Evolutionary conservation across 257 asterid genomes (phyloP), one percentile per base, ranked within the genome.

Genomic region (Ajuga chamaepitys): DNA sequence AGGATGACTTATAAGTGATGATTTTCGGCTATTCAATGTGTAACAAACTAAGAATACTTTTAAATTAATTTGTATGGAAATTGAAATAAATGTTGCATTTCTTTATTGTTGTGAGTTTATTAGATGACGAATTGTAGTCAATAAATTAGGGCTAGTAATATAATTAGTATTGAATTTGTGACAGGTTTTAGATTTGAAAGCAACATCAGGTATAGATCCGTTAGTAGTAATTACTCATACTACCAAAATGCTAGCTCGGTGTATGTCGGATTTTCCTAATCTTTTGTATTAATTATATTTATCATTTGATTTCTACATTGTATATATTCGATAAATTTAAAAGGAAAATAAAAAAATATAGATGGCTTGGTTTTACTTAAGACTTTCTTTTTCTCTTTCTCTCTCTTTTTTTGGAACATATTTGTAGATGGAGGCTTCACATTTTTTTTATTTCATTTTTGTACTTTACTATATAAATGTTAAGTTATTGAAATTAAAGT

Each of bases 171-270:
- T 70, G 16, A 75, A 64, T 70, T 58, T 42, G 46, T 28, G 67
- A 58, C 57, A 58, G 51, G 64, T 66, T 68, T 76, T 61, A 63
- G 73, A 72, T 67, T 67, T 77, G 74, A 77, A 72, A 72, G 78
- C 75, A 48, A 72, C 78, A 32, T 48, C 69, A 35, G 5, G 51
- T 38, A 60, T 76, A 66, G 80, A 75, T 75, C 70, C 74, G 77
- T 75, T 75, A 40, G 52, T 53, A 58, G 52, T 70, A 58, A 70
- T 70, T 75, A 28, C 34, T n/a, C n/a, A 12, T 32, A 16, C 6
- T 54, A 38, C 10, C 52, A 62, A 61, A 42, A 41, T 51, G 37
- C 2, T 35, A 35, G 17, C 54, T 32, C 34, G 61, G 58, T 34
- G 12, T 57, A 42, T 54, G 70, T 62, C 34, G 51, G 12, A 24